Base-by-base conservation (phyloP, 768 basidiomycete species). In the Lactarius evosmus region DNA sequence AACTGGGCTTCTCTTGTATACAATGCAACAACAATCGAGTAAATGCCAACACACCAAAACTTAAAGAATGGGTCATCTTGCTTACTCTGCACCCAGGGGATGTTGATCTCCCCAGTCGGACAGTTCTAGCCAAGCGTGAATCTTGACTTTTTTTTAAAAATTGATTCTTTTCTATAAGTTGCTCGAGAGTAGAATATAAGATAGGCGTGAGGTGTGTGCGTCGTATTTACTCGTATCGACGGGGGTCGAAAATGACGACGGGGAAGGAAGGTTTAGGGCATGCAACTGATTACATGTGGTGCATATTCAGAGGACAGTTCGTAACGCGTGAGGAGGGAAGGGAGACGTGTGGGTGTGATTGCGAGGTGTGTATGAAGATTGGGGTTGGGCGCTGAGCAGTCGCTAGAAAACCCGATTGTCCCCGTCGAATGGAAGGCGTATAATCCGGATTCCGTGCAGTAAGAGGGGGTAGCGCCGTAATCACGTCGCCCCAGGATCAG, bases 261-360 rank as follows among this genome's bases (percentile, higher is more conserved):
- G 40, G 22, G 17, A 30, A 44, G 34, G n/a, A n/a, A 25, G 22
- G 30, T 34, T 34, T 32, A 14, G 53, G 30, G 27, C 8, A 8
- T 41, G 64, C 49, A 17, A 33, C 52, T 46, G 44, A 64, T 54
- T 41, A 60, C 58, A 56, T 41, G 54, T 51, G 34, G 17, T 44
- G 38, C 59, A 65, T 61, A 65, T 33, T 56, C 25, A 38, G 32
- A 22, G 56, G 54, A 32, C 46, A 49, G 54, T 38, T 55, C 58
- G 58, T 59, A 59, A 65, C 49, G 53, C 17, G 32, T 25, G 44
- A 38, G 49, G 55, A 33, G 52, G n/a, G 33, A 40, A 55, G 11
- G 25, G 34, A 52, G 27, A 38, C 58, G 55, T 60, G 50, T 33
- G 54, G 19, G 44, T 50, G 36, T 52, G 55, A 32, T 16, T 52